Base-by-base conservation (phyloP, 2,329 filamentous ascomycete species). In the Aspergillus calidoustus region DNA sequence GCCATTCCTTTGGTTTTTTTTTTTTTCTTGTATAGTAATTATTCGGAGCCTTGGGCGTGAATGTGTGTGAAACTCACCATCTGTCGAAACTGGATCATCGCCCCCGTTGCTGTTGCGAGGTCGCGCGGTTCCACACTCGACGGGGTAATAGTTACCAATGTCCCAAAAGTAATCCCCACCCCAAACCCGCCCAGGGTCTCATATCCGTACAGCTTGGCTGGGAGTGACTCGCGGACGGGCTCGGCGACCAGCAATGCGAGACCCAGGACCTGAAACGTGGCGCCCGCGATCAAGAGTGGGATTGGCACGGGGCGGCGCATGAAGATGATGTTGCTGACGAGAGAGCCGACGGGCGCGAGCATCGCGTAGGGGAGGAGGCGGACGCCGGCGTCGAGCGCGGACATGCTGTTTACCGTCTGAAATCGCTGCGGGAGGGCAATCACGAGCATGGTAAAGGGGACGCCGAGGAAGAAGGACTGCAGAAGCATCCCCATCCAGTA, bases 181-280 rank as follows among this genome's bases (percentile, higher is more conserved):
- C 55, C 55, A 7, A 49, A 22, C 7, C 54, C 54, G 9, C 28
- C 43, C 9, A 57, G 54, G 9, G 23, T 49, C 30, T 50, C 44
- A 30, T 38, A 57, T n/a, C 54, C 54, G 48, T 50, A 57, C 23
- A 57, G 17, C 11, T n/a, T 25, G 17, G 44, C 54, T 13, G 54
- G 46, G 30, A 13, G 9, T 2, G 38, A 44, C 25, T 44, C n/a
- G 3, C 23, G 54, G 19, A 57, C 30, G 5, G 54, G 54, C n/a
- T 49, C 30, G 5, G 54, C 31, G 23, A 25, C 48, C 1, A 50
- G 54, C 28, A 57, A n/a, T 7, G 25, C 54, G 3, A 50, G 6
- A 17, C 54, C 54, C 7, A 57, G 1, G 17, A 48, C 34, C 19
- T 54, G 51, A 5, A 54, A 25, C n/a, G 9, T 31, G 34, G 51